Base-by-base conservation (phyloP, 768 basidiomycete species). In the Auriscalpium microsporum region DNA sequence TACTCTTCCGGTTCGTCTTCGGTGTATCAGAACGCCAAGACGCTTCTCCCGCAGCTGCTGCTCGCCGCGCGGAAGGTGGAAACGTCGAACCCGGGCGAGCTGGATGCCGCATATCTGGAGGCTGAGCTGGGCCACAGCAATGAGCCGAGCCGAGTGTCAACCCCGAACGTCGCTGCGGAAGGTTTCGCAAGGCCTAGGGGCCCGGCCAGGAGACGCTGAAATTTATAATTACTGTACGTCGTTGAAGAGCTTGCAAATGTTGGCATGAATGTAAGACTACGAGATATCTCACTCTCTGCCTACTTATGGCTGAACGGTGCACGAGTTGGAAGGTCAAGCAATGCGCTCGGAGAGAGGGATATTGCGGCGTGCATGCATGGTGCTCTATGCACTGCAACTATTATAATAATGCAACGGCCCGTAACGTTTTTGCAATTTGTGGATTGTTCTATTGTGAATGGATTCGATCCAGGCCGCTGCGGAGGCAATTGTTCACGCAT, bases 11-110 rank as follows among this genome's bases (percentile, higher is more conserved):
- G 82, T 9, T 80, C 80, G 10, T 62, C 75, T 10, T 68, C 78
- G 17, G 75, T 86, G 8, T 85, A 80, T 63, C 73, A 76, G 50
- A 71, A 78, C 8, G 82, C 79, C 35, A 83, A 83, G 58, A 71
- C 69, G 5, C 64, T 85, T 2, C 73, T 81, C 58, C 70, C 70
- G 16, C 72, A 71, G 28, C 70, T 75, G 9, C 57, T 62, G 21
- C 57, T 83, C 11, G 74, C 76, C 3, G 62, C 78, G 16, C 78
- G 80, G 63, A 94, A 82, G 74, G 75, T 94, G 53, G 90, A 95
- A 66, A 94, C 90, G 0, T 88, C 89, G 0, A 84, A 91, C 61
- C 86, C 90, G 0, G 58, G 62, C 14, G 93, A 94, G 63, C 60
- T 96, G 13, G 77, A 83, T 38, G 84, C 83, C 62, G 69, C 71